A percentile compares a stretch with the other conserved stretches of the same genome.
Conservation (phyloP, 768 basidiomycete genomes). For the Rhodocollybia butyracea region DNA sequence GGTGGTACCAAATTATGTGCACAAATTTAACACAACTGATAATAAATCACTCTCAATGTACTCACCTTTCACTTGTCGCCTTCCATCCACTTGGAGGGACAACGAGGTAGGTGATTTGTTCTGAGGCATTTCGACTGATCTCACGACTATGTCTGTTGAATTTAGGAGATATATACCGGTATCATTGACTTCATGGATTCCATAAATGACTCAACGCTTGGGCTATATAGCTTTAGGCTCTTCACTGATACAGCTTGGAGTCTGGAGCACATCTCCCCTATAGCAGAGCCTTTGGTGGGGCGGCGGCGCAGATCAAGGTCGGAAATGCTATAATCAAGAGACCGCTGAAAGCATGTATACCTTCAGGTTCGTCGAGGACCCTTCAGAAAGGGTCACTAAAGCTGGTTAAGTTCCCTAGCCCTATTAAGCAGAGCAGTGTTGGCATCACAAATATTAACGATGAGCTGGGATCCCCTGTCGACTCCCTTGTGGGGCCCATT, state of each 20-base stretch:
- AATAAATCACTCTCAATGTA: not conserved
- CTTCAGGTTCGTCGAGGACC: no score
- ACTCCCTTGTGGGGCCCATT: no score
- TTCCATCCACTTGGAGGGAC: not conserved
- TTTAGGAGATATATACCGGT: not conserved
- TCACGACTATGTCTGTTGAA: no score
- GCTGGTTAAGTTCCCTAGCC: no score
- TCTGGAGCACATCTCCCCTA: not conserved
- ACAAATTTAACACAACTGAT: not conserved
- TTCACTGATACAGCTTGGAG: not conserved
- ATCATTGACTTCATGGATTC: not conserved
- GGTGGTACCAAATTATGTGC: not conserved
- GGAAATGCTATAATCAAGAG: no score
- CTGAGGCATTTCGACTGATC: not conserved
- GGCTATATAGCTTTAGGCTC: not conserved
- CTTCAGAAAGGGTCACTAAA: no score
- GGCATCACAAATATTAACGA: no score
- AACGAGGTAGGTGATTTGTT: not conserved
- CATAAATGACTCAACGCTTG: not conserved
- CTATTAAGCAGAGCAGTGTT: no score
- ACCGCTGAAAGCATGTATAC: no score
- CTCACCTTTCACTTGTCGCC: not conserved
- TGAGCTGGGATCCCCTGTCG: no score
- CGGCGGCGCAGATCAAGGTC: slow-evolving; percentile 4
- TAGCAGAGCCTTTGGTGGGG: not conserved